Conservation (phyloP, 768 basidiomycete genomes). For the Tulasnella sp. region DNA sequence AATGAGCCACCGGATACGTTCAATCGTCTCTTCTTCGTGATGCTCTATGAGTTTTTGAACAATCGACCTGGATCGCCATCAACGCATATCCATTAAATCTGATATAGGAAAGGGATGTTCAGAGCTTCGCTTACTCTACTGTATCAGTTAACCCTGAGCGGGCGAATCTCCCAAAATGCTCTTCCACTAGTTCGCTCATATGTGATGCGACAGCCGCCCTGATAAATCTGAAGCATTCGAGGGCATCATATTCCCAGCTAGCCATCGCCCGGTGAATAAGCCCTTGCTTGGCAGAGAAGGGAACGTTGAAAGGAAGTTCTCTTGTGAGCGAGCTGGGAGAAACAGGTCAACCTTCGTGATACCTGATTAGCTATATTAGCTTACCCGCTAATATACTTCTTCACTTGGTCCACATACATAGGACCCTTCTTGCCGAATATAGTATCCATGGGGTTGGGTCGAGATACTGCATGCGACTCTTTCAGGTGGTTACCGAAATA, state of each 20-base stretch:
- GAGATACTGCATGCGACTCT: too few relatives aligned
- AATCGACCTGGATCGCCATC: constrained; percentile 20
- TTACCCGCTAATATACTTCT: constrained; percentile 26
- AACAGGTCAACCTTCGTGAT: background rate
- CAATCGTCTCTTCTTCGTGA: constrained; percentile 21
- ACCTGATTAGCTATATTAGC: constrained; percentile 9
- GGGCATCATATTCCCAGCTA: constrained; percentile 29
- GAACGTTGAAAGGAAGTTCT: constrained; percentile 31
- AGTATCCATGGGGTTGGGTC: too few relatives aligned
- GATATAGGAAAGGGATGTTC: background rate
- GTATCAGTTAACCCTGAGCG: constrained; percentile 5
- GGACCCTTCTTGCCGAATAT: constrained; percentile 5
- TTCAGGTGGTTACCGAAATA: too few relatives aligned
- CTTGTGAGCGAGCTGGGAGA: constrained; percentile 27
- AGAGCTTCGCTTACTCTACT: constrained; percentile 7
- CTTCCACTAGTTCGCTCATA: constrained; percentile 23
- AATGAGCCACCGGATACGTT: constrained; percentile 27
- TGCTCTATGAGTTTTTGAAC: constrained; percentile 25
- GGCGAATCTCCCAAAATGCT: constrained; percentile 33
- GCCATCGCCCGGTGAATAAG: constrained; percentile 28
- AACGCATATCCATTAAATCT: background rate
- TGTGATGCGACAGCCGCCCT: constrained; percentile 25
- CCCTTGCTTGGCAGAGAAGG: constrained; percentile 28
- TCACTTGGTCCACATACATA: constrained; percentile 27
- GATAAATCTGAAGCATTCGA: constrained; percentile 27